Conservation (phyloP, 179 eudicot genomes). For the Carnegiea gigantea region DNA sequence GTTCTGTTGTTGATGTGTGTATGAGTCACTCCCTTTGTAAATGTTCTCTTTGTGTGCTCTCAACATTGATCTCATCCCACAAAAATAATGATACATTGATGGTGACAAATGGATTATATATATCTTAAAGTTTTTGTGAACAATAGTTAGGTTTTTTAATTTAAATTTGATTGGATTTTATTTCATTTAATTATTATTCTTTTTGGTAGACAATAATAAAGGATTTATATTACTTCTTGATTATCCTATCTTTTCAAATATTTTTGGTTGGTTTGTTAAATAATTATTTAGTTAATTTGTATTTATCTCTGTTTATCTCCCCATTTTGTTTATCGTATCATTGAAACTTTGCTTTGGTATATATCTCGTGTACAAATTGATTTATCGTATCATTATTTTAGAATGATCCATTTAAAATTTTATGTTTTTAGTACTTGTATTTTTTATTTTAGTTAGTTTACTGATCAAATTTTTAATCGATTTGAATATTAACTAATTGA, state of each 20-base stretch:
- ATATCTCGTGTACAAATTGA: too few relatives aligned
- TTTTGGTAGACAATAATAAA: background rate
- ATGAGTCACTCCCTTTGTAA: background rate
- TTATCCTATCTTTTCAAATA: background rate
- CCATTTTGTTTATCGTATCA: too few relatives aligned
- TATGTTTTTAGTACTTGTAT: too few relatives aligned
- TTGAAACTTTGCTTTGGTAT: too few relatives aligned
- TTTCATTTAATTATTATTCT: background rate
- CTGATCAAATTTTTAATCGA: too few relatives aligned
- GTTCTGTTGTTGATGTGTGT: background rate
- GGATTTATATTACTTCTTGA: background rate
- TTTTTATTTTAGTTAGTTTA: too few relatives aligned
- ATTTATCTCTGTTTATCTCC: too few relatives aligned
- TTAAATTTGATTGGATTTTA: background rate
- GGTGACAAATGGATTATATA: background rate
- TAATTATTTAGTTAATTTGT: too few relatives aligned
- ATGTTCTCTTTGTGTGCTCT: background rate
- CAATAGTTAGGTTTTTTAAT: background rate
- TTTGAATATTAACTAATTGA: too few relatives aligned
- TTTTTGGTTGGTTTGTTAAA: background rate
- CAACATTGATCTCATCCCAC: background rate
- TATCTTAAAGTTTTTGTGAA: background rate
- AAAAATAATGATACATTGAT: background rate
- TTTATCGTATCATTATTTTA: too few relatives aligned
- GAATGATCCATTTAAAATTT: too few relatives aligned